These are phyloP conservation scores for Kodamaea fungicola DNA, from an alignment of 1,139 yeast genomes.

Conservation along the genomic window DNA sequence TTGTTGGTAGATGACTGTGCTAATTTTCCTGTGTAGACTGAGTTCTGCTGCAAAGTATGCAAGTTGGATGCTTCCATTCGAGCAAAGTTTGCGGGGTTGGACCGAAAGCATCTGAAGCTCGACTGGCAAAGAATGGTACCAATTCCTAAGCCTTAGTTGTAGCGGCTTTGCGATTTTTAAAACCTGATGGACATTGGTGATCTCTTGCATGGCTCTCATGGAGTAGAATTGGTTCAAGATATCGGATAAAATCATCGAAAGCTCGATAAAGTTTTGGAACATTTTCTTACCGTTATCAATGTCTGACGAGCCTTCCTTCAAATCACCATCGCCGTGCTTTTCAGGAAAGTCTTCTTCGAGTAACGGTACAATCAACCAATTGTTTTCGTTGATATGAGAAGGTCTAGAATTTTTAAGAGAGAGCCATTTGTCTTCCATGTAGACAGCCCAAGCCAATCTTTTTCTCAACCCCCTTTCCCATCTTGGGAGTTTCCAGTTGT, in stretches of 20 bases:
- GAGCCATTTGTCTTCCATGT: conserved; percentile 85
- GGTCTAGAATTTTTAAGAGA: conserved; percentile 76
- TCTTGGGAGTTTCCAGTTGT: conserved; percentile 82
- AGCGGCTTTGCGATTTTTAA: conserved; percentile 78
- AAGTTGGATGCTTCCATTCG: conserved; percentile 74
- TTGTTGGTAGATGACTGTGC: conserved; percentile 51
- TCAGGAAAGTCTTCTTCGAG: conserved; percentile 76
- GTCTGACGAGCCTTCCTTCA: conserved; percentile 62
- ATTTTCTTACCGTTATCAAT: conserved; percentile 69
- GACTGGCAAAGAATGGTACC: conserved; percentile 80
- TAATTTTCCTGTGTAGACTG: conserved; percentile 76
- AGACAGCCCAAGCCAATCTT: conserved; percentile 91
- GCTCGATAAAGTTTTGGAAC: conserved; percentile 65
- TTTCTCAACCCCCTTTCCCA: conserved; percentile 89
- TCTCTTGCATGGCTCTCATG: conserved; percentile 55
- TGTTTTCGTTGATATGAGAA: conserved; percentile 63
- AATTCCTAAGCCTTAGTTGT: conserved; percentile 70
- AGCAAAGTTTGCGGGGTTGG: conserved; percentile 57
- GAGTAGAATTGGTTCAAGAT: conserved; percentile 70
- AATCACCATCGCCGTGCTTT: conserved; percentile 54
- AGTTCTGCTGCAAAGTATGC: conserved; percentile 88
- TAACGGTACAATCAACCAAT: conserved; percentile 67
- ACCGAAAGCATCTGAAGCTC: conserved; percentile 63
- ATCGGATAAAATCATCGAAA: conserved; percentile 69
- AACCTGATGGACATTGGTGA: conserved; percentile 60